These are phyloP conservation scores for Pisolithus marmoratus DNA, from an alignment of 768 basidiomycete species.

Conservation along the genomic window DNA sequence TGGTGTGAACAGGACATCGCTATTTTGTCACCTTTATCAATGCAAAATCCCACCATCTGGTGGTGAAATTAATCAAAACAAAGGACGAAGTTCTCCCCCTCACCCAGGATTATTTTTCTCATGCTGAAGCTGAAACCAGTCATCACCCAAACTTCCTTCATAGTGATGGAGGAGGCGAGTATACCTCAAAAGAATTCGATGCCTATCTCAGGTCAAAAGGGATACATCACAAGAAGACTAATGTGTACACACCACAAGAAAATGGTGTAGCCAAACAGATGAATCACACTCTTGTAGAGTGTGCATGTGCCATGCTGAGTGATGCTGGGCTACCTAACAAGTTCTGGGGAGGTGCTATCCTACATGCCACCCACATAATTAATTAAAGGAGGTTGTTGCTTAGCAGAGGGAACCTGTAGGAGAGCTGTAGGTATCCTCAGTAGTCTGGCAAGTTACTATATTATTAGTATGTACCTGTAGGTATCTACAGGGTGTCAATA, in stretches of 20 bases:
- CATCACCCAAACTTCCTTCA: constrained; percentile 12
- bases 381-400: too few species aligned
- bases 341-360: constrained; percentile 5
- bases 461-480: too few species aligned
- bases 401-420: too few species aligned
- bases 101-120: constrained; percentile 10
- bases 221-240: constrained; percentile 14
- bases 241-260: constrained; percentile 30
- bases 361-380: constrained; percentile 1
- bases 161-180: constrained; percentile 23
- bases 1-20: background rate
- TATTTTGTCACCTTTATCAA: constrained; percentile 20
- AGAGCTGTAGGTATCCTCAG: too few species aligned
- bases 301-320: constrained; percentile 25
- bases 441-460: too few species aligned
- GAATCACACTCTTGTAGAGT: constrained; percentile 33
- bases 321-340: background rate
- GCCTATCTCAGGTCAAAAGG: constrained; percentile 9
- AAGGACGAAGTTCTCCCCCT: constrained; percentile 8
- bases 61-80: constrained; percentile 6
- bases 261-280: constrained; percentile 39
- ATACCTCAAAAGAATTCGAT: background rate
- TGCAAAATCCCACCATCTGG: constrained; percentile 11
- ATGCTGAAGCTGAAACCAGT: constrained; percentile 9
- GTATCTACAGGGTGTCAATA: too few species aligned